Evolutionary conservation across 495 filamentous ascomycete species (phyloP).

Genomic region (Lentithecium fluviatile): DNA sequence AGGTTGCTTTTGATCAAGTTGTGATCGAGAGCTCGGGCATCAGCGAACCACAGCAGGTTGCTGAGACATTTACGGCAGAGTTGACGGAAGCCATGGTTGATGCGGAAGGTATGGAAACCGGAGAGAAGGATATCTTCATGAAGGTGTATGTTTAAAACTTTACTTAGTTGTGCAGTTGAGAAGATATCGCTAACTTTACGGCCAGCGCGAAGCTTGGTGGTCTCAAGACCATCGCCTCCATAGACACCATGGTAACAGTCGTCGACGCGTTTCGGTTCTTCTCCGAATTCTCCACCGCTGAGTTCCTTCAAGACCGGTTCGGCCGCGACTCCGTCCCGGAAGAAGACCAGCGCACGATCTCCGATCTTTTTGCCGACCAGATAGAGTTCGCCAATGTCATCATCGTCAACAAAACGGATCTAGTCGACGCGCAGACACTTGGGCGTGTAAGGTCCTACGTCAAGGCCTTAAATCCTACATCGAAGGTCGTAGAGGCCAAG

Average conservation of each 20-base stretch:
- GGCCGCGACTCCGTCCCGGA: constrained; percentile 44
- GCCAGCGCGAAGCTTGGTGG: constrained; percentile 45
- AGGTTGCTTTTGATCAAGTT: constrained; percentile 53
- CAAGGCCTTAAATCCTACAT: too few relatives aligned
- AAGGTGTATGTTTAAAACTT: constrained; percentile 44
- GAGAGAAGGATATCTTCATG: constrained; percentile 43
- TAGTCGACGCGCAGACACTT: constrained; percentile 43
- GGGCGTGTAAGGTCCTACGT: too few relatives aligned
- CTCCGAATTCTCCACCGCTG: constrained; percentile 56
- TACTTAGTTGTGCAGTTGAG: too few relatives aligned
- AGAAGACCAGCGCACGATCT: constrained; percentile 61
- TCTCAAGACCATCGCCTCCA: constrained; percentile 53
- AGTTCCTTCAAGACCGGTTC: constrained; percentile 53
- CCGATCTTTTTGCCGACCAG: constrained; percentile 61
- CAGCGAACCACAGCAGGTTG: constrained; percentile 63
- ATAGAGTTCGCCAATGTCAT: constrained; percentile 63
- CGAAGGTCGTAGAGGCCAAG: too few relatives aligned
- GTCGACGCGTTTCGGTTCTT: constrained; percentile 61
- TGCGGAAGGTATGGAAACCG: constrained; percentile 31
- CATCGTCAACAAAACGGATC: constrained; percentile 57
- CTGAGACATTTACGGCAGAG: constrained; percentile 59
- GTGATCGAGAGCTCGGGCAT: constrained; percentile 62
- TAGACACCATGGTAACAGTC: too few relatives aligned
- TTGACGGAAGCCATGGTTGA: constrained; percentile 43
- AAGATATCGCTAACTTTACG: constrained; percentile 4